Conservation (phyloP, 1,284 basidiomycete species). For the Austroboletus rostrupii region DNA sequence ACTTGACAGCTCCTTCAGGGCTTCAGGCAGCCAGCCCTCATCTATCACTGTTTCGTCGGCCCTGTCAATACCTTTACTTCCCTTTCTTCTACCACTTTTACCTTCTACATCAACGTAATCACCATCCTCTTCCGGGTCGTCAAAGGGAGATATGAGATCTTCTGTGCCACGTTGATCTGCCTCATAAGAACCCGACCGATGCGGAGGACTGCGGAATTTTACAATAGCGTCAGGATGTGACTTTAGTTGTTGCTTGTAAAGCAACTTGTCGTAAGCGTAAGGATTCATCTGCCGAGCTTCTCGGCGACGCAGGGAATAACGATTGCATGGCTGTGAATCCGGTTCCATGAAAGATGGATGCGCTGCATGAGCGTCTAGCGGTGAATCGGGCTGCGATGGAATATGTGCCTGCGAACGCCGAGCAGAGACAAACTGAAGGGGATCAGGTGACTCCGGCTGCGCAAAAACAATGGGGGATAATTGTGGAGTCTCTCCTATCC, state of each 20-base stretch:
- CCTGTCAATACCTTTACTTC: constrained; percentile 9
- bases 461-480: constrained; percentile 11
- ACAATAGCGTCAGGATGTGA: constrained; percentile 57
- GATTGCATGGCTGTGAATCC: constrained; percentile 22
- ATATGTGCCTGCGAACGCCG: neutral
- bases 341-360: constrained; percentile 6
- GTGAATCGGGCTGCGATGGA: neutral
- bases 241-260: constrained; percentile 46
- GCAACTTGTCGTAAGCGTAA: constrained; percentile 46
- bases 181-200: constrained; percentile 6
- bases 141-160: constrained; percentile 14
- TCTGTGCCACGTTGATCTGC: constrained; percentile 30
- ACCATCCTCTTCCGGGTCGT: constrained; percentile 23
- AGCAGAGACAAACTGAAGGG: constrained; percentile 17
- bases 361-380: neutral
- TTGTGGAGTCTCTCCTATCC: neutral
- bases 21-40: constrained; percentile 26
- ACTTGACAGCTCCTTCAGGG: constrained; percentile 34
- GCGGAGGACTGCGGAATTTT: constrained; percentile 35
- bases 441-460: constrained; percentile 25
- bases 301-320: constrained; percentile 51
- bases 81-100: constrained; percentile 13
- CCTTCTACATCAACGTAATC: constrained; percentile 23
- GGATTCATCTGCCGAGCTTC: constrained; percentile 50
- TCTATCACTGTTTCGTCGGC: constrained; percentile 3